Percentiles rank a stretch among this genome's conserved stretches.
phyloP scores from a whole-genome alignment of 345 rosid species.

The Murraya paniculata region DNA sequence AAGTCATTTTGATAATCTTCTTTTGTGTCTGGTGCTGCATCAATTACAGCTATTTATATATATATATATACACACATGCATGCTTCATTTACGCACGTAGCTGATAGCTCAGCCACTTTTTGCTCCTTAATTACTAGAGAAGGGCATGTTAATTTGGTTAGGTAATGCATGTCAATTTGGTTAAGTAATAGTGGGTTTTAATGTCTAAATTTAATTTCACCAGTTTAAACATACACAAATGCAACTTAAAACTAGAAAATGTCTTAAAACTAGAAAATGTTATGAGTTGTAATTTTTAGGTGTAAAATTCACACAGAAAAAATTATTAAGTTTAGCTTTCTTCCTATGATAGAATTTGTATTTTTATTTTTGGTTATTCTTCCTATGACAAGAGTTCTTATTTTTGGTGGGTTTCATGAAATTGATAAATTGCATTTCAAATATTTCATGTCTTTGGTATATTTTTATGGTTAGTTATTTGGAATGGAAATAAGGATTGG shows the following conservation, averaged over 20 bases:
- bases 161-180: neutral
- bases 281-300: no score
- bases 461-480: no score
- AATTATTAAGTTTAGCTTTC: no score
- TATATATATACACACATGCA: neutral
- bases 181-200: neutral
- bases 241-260: neutral
- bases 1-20: constrained; percentile 24
- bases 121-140: neutral
- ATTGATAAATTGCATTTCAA: neutral
- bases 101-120: neutral
- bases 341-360: no score
- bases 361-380: no score
- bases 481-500: no score
- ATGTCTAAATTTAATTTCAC: neutral
- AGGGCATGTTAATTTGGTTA: neutral
- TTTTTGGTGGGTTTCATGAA: neutral
- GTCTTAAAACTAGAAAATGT: neutral
- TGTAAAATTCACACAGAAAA: no score
- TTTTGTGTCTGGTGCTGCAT: constrained; percentile 20
- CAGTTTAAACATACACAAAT: neutral
- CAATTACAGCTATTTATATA: constrained; percentile 16
- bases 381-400: neutral
- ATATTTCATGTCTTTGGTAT: no score
- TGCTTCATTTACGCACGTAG: neutral